Conservation (phyloP, 768 basidiomycete species). For the Pleurotus pulmonarius region DNA sequence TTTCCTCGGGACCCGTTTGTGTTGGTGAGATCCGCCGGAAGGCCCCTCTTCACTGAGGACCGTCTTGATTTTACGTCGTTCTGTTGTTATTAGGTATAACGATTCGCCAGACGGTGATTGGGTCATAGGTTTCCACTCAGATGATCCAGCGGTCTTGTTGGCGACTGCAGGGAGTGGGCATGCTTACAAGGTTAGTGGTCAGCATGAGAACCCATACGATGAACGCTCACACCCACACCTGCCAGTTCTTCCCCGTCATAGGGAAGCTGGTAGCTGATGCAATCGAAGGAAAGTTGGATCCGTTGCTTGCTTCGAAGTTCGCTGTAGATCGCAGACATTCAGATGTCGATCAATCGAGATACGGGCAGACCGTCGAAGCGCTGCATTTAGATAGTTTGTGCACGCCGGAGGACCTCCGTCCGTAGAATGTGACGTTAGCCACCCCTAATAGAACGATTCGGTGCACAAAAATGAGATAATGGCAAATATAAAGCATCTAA, state of each 20-base stretch:
- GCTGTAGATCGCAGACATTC: slow-evolving; percentile 46
- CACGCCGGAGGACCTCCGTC: slow-evolving; percentile 37
- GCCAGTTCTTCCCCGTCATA: slow-evolving; percentile 82
- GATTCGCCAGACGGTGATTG: slow-evolving; percentile 86
- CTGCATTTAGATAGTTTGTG: slow-evolving; percentile 49
- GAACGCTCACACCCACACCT: neutral
- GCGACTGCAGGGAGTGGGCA: slow-evolving; percentile 91
- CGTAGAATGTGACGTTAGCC: neutral
- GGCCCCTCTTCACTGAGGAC: neutral
- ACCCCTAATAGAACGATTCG: neutral
- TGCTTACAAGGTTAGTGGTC: slow-evolving; percentile 66
- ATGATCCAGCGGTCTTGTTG: slow-evolving; percentile 58
- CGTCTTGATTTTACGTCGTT: neutral
- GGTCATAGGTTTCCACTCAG: slow-evolving; percentile 74
- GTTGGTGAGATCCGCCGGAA: slow-evolving; percentile 59
- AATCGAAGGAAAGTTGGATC: slow-evolving; percentile 59
- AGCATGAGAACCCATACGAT: neutral
- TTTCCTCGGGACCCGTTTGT: slow-evolving; percentile 72
- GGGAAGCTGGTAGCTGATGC: slow-evolving; percentile 74
- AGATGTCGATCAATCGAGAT: slow-evolving; percentile 29
- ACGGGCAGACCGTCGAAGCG: slow-evolving; percentile 24
- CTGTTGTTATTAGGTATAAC: slow-evolving; percentile 62
- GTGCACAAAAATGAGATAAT: neutral
- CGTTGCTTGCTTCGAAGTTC: slow-evolving; percentile 55
- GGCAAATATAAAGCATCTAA: neutral